Conservation (phyloP, 2,329 filamentous ascomycete species). For the Beauveria sp. region DNA sequence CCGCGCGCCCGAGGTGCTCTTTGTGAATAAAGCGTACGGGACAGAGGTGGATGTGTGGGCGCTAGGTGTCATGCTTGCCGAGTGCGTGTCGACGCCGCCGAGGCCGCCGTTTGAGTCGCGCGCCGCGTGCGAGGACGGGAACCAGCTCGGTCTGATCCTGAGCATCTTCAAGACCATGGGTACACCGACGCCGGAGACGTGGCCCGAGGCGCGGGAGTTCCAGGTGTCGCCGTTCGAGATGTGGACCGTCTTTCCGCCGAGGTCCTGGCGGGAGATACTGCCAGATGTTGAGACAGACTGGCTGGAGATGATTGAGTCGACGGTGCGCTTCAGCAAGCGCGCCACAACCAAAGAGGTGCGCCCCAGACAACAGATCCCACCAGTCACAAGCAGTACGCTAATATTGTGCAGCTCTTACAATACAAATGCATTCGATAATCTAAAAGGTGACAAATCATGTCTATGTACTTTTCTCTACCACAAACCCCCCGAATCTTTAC, state of each 20-base stretch:
- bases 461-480: constrained; percentile 17
- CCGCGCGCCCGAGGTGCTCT: constrained; percentile 81
- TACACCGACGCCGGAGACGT: constrained; percentile 69
- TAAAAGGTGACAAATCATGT: constrained; percentile 6
- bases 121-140: constrained; percentile 66
- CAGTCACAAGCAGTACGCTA: background rate
- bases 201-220: constrained; percentile 71
- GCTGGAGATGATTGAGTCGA: constrained; percentile 54
- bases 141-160: constrained; percentile 80
- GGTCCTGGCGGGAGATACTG: constrained; percentile 63
- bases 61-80: constrained; percentile 74
- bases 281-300: constrained; percentile 50
- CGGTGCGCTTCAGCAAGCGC: constrained; percentile 67
- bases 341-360: constrained; percentile 50
- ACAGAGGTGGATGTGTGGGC: constrained; percentile 81
- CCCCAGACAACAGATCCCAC: background rate
- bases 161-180: constrained; percentile 91
- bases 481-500: background rate
- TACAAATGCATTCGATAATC: constrained; percentile 3
- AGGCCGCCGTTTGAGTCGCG: constrained; percentile 76
- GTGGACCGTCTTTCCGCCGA: constrained; percentile 66
- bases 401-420: background rate
- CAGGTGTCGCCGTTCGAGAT: constrained; percentile 79
- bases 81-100: constrained; percentile 51
- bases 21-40: constrained; percentile 70